A percentile compares a stretch with the other conserved stretches of the same genome.
Evolutionary conservation across 129 eudicot species (phyloP).

Genomic region (Scalesia atractyloides): DNA sequence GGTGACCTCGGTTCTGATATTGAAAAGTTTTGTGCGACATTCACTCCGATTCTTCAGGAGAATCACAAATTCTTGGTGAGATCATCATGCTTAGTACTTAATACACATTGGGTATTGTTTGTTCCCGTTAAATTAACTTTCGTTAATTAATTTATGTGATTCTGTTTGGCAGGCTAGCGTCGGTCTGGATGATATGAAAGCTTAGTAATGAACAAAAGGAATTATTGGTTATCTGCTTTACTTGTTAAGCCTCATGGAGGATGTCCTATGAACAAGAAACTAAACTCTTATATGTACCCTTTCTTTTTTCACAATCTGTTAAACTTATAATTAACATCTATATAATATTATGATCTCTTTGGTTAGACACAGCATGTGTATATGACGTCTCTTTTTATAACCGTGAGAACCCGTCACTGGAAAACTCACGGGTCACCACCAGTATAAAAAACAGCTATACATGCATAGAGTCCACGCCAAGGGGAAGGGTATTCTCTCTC

Average conservation of each 20-base stretch:
- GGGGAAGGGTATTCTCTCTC: slow-evolving; percentile 27
- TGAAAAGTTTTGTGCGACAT: slow-evolving; percentile 58
- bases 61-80: slow-evolving; percentile 89
- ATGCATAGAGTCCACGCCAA: slow-evolving; percentile 29
- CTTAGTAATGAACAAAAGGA: slow-evolving; percentile 36
- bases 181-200: slow-evolving; percentile 82
- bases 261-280: slow-evolving; percentile 20
- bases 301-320: slow-evolving; percentile 13
- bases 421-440: too few relatives aligned
- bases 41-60: slow-evolving; percentile 64
- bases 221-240: not conserved
- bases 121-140: not conserved
- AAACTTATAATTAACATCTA: slow-evolving; percentile 28
- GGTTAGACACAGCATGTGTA: slow-evolving; percentile 12
- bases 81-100: slow-evolving; percentile 7
- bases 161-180: slow-evolving; percentile 60
- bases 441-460: not conserved
- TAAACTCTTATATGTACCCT: slow-evolving; percentile 8
- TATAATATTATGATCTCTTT: slow-evolving; percentile 26
- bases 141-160: slow-evolving; percentile 12
- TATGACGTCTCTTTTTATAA: not conserved
- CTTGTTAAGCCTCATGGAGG: slow-evolving; percentile 18
- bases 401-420: too few relatives aligned
- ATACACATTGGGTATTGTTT: not conserved
- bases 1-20: slow-evolving; percentile 61